Conservation (phyloP, 2,329 filamentous ascomycete species). For the Cyphellophora europaea region DNA sequence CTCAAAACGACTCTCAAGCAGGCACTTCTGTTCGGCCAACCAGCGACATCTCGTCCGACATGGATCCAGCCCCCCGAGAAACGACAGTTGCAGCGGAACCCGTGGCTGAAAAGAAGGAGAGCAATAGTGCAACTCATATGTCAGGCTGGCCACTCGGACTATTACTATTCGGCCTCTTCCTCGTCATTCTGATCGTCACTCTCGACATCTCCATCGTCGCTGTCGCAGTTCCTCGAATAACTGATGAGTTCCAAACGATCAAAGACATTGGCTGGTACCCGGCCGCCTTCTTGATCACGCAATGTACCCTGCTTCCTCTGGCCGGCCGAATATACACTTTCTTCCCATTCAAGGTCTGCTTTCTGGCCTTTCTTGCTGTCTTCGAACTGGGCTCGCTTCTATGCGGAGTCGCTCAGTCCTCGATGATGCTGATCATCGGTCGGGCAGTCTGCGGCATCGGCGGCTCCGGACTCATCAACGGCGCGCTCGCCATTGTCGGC, state of each 20-base stretch:
- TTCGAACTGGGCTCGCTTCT: constrained; percentile 26
- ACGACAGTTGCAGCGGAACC: no score
- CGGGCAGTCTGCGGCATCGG: constrained; percentile 26
- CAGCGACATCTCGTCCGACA: no score
- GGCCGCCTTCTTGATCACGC: constrained; percentile 26
- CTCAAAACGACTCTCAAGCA: no score
- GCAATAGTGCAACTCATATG: no score
- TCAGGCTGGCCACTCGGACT: no score
- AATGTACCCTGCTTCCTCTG: constrained; percentile 37
- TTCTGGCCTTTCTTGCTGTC: constrained; percentile 21
- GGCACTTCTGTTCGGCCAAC: no score
- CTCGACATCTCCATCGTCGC: constrained; percentile 24
- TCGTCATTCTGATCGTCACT: not conserved
- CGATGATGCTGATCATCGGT: constrained; percentile 23
- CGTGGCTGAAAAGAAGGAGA: no score
- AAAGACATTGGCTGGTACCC: constrained; percentile 28
- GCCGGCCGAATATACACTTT: constrained; percentile 40
- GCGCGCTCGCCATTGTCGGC: constrained; percentile 33
- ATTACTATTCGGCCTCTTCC: no score
- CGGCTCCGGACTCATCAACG: constrained; percentile 24
- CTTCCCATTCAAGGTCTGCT: constrained; percentile 26
- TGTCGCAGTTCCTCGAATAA: constrained; percentile 28
- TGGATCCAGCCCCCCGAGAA: no score
- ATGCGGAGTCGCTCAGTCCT: constrained; percentile 22
- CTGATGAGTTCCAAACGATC: constrained; percentile 26